These are phyloP conservation scores for Candida takata DNA, from an alignment of 805 yeast species.

Conservation along the genomic window DNA sequence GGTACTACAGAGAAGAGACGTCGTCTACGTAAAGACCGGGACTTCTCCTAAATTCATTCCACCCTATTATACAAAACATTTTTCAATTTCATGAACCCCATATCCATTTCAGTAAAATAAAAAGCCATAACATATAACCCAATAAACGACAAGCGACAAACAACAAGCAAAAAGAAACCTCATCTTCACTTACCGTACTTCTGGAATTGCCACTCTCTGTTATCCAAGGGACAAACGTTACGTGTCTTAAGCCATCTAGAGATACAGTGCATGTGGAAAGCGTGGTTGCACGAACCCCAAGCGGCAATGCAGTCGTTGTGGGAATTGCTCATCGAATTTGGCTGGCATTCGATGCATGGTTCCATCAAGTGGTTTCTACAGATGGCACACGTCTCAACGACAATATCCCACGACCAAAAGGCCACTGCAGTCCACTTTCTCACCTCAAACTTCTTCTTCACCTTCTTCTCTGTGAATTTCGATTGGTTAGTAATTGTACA, in stretches of 20 bases:
- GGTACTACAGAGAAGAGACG: constrained; percentile 10
- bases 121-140: not conserved
- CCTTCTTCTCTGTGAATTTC: not conserved
- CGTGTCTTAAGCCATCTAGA: constrained; percentile 92
- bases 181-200: constrained; percentile 57
- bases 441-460: constrained; percentile 73
- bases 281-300: constrained; percentile 96
- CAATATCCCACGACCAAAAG: constrained; percentile 99
- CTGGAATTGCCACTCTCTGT: constrained; percentile 76
- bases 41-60: too few relatives aligned
- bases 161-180: not conserved
- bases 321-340: constrained; percentile 56
- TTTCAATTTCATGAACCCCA: not conserved
- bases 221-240: constrained; percentile 94
- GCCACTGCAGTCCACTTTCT: constrained; percentile 99
- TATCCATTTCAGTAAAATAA: not conserved
- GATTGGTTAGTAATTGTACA: not conserved
- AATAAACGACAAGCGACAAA: too few relatives aligned
- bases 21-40: not conserved
- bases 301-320: constrained; percentile 86
- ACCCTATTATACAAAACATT: too few relatives aligned
- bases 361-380: constrained; percentile 98
- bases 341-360: constrained; percentile 95
- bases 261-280: constrained; percentile 97
- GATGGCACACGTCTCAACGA: constrained; percentile 94